Base-by-base conservation (phyloP, 2,329 filamentous ascomycete genomes). In the Lachnellula cervina region DNA sequence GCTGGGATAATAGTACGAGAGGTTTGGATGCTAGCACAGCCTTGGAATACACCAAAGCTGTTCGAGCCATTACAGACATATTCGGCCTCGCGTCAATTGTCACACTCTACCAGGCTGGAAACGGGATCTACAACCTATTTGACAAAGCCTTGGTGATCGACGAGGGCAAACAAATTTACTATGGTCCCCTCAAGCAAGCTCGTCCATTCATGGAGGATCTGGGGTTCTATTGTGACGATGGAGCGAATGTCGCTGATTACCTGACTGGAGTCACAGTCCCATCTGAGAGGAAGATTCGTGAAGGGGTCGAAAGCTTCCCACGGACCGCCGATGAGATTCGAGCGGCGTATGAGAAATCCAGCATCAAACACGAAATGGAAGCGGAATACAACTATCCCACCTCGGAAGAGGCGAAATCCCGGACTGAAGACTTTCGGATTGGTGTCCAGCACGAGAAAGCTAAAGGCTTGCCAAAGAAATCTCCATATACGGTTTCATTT, bases 121-220 rank as follows among this genome's bases (percentile, higher is more conserved):
- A 89, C 54, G 82, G 80, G 23, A 88, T 89, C 56, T 88, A 87
- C 66, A 74, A 86, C 25, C 75, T 84, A 0, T 88, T 89, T 66
- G 84, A 89, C 67, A 89, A 88, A 65, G 84, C 88, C 0, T 74
- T 88, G 0, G 78, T 89, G 8, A 76, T 89, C 3, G 84, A 88
- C 47, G 78, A 82, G 55, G 86, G 86, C 47, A 81, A 83, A 58
- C 69, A 88, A 62, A 77, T 87, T 46, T 89, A 79, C 71, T 88
- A 86, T 59, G 86, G 86, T 0, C 77, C 83, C 0, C 72, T 76
- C 60, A 70, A 75, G 5, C 74, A 84, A 57, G 86, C 86, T 0
- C 71, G 76, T 4, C 80, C 81, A 0, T 89, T 85, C 63, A 85
- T 89, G 77, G 83, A 87, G 64, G 69, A 74, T 0, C 71, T 84